Percentiles rank a stretch among this genome's conserved stretches.
These are phyloP conservation scores for Comarum palustre DNA, from an alignment of 306 rosid genomes.

Conservation along the genomic window DNA sequence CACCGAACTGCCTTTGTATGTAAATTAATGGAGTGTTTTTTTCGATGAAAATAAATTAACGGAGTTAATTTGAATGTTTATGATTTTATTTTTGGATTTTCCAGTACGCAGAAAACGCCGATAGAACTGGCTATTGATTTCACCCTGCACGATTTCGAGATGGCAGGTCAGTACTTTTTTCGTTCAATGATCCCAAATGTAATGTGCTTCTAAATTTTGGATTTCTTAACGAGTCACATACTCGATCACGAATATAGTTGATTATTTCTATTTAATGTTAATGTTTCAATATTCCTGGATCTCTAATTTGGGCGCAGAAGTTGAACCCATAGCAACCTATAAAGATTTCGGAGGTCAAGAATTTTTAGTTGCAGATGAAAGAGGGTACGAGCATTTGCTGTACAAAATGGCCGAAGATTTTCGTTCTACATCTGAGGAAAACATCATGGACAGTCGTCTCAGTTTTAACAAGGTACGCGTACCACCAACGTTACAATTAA, in stretches of 20 bases:
- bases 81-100: not conserved
- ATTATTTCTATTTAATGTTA: no score
- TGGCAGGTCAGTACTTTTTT: conserved; percentile 67
- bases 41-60: no score
- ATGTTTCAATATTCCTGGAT: not conserved
- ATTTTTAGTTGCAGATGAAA: conserved; percentile 81
- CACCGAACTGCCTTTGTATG: conserved; percentile 56
- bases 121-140: conserved; percentile 88
- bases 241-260: no score
- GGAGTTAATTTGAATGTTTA: not conserved
- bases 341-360: conserved; percentile 78
- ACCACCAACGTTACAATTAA: not conserved
- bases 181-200: not conserved
- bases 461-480: conserved; percentile 71
- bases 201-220: no score
- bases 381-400: conserved; percentile 78
- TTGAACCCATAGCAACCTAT: conserved; percentile 86
- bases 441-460: conserved; percentile 75
- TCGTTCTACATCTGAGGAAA: conserved; percentile 71
- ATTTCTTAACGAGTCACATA: no score
- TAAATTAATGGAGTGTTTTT: no score
- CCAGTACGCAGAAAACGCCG: conserved; percentile 64
- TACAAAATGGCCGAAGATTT: conserved; percentile 80
- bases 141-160: conserved; percentile 89
- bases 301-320: conserved; percentile 50